Conservation (phyloP, 2,329 filamentous ascomycete genomes). For the Fusarium succisae region DNA sequence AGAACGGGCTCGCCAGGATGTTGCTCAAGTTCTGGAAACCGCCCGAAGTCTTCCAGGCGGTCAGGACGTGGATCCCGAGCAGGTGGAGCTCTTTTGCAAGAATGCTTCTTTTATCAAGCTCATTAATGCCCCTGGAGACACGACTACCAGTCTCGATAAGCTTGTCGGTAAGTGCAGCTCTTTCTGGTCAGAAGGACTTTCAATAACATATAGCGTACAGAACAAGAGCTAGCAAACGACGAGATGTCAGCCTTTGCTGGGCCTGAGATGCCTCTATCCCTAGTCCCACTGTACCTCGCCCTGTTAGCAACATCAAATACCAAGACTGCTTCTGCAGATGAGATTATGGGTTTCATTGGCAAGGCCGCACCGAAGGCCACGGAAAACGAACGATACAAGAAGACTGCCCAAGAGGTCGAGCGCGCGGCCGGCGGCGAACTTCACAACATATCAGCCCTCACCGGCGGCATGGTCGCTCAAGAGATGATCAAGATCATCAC, state of each 20-base stretch:
- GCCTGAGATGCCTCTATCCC: constrained; percentile 63
- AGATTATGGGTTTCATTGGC: constrained; percentile 61
- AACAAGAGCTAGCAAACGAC: constrained; percentile 64
- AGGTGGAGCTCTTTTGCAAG: constrained; percentile 94
- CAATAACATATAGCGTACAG: constrained; percentile 48
- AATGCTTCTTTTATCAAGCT: constrained; percentile 93
- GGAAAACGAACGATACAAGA: constrained; percentile 58
- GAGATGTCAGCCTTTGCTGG: constrained; percentile 59
- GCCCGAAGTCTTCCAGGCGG: constrained; percentile 64
- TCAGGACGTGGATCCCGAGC: constrained; percentile 69
- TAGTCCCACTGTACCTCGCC: constrained; percentile 76
- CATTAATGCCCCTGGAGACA: constrained; percentile 65
- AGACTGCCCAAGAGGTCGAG: constrained; percentile 72
- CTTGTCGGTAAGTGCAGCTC: constrained; percentile 61
- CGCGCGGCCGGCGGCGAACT: constrained; percentile 85
- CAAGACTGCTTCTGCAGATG: constrained; percentile 56
- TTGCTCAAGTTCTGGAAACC: constrained; percentile 74
- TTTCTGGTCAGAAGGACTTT: neutral
- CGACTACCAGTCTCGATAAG: constrained; percentile 59
- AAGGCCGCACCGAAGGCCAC: constrained; percentile 58
- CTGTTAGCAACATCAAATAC: constrained; percentile 64
- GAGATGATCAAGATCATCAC: constrained; percentile 92
- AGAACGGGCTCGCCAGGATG: constrained; percentile 80
- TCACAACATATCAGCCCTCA: constrained; percentile 89
- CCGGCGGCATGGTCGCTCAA: constrained; percentile 94